phyloP scores from a whole-genome alignment of 129 eudicot genomes.

The Centella asiatica region DNA sequence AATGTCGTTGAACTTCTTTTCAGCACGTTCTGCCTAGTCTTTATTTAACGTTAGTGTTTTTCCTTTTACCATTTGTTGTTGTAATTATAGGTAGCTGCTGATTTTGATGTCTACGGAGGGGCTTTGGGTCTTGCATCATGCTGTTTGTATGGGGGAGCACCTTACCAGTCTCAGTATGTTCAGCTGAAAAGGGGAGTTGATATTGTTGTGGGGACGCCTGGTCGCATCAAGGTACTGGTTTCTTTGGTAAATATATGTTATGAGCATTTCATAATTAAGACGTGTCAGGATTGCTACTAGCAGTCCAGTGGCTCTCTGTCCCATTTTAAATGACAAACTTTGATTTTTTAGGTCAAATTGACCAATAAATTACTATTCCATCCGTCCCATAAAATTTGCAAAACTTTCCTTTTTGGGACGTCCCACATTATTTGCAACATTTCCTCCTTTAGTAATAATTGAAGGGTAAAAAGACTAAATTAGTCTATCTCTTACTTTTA shows the following conservation, averaged over 20 bases:
- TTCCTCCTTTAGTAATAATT: too few relatives aligned
- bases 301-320: too few relatives aligned
- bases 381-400: too few relatives aligned
- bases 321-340: too few relatives aligned
- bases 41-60: not conserved
- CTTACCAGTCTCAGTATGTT: conserved; percentile 44
- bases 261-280: too few relatives aligned
- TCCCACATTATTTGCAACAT: too few relatives aligned
- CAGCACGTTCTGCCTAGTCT: not conserved
- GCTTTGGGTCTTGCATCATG: conserved; percentile 58
- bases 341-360: too few relatives aligned
- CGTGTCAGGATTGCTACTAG: too few relatives aligned
- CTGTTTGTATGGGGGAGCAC: conserved; percentile 84
- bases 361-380: too few relatives aligned
- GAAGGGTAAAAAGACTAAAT: too few relatives aligned
- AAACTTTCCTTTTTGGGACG: too few relatives aligned
- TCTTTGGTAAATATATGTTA: not conserved
- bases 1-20: not conserved
- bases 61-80: not conserved
- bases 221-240: conserved; percentile 73
- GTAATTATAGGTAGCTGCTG: conserved; percentile 49
- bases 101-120: conserved; percentile 77
- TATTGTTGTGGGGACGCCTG: conserved; percentile 84
- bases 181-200: conserved; percentile 89
- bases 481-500: too few relatives aligned